Conservation (phyloP, 305 asterid genomes). For the Andrographis paniculata region DNA sequence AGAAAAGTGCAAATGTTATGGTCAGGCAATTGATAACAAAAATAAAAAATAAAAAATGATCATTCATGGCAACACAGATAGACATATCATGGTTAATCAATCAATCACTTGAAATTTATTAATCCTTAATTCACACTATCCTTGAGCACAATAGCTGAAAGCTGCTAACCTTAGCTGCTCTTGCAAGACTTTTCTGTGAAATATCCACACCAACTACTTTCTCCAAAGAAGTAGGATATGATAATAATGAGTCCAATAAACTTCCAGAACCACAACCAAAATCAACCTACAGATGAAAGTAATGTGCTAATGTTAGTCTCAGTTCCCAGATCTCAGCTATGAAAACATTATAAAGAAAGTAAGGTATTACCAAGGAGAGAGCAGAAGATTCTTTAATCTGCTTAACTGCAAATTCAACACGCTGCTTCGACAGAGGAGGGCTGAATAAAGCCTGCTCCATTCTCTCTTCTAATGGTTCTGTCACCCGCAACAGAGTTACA, state of each 20-base stretch:
- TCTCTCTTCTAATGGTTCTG: conserved; percentile 87
- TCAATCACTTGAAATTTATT: background rate
- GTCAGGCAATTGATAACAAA: background rate
- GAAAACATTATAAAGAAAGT: conserved; percentile 11
- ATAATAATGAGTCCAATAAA: conserved; percentile 73
- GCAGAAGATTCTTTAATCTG: conserved; percentile 71
- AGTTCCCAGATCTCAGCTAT: conserved; percentile 10
- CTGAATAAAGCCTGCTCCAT: conserved; percentile 91
- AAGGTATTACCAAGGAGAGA: conserved; percentile 52
- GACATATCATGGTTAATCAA: background rate
- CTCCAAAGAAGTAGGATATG: conserved; percentile 72
- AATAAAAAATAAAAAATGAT: background rate
- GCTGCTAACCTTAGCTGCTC: conserved; percentile 82
- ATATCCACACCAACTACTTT: conserved; percentile 81
- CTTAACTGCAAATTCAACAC: conserved; percentile 81
- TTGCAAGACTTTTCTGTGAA: conserved; percentile 63
- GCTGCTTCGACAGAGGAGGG: conserved; percentile 93
- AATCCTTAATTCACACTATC: background rate
- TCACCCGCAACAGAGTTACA: conserved; percentile 55
- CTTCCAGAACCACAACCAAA: conserved; percentile 99
- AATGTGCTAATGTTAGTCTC: conserved; percentile 26
- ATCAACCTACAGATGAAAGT: conserved; percentile 59
- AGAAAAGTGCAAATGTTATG: background rate
- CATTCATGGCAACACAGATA: background rate
- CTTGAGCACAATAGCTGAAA: background rate